Evolutionary conservation across 2,329 filamentous ascomycete species (phyloP).

Genomic region (Xylaria sp.): DNA sequence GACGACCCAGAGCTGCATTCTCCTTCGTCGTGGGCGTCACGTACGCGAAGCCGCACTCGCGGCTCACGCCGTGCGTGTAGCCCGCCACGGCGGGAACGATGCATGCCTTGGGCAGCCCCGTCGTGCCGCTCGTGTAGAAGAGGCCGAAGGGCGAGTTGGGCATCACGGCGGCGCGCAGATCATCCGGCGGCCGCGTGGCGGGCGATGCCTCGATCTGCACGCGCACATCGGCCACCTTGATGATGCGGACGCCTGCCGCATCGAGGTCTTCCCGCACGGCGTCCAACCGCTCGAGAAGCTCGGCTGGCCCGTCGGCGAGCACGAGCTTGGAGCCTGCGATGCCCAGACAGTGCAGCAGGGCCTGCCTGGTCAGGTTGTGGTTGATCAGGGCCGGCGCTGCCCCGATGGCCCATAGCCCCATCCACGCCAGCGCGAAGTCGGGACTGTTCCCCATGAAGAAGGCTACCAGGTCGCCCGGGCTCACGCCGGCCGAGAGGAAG

Average conservation of each 20-base stretch:
- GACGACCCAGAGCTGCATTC: slow-evolving; percentile 31
- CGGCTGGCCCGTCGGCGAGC: slow-evolving; percentile 66
- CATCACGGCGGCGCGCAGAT: slow-evolving; percentile 62
- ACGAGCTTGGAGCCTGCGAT: slow-evolving; percentile 66
- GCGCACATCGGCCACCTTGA: slow-evolving; percentile 62
- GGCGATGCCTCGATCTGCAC: slow-evolving; percentile 57
- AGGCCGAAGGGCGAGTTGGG: slow-evolving; percentile 68
- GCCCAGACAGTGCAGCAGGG: slow-evolving; percentile 72
- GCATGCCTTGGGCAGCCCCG: slow-evolving; percentile 78
- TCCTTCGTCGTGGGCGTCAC: slow-evolving; percentile 45
- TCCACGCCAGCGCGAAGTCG: slow-evolving; percentile 73
- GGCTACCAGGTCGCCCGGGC: slow-evolving; percentile 68
- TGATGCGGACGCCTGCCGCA: slow-evolving; percentile 62
- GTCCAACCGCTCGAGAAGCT: slow-evolving; percentile 66
- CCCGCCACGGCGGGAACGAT: slow-evolving; percentile 63
- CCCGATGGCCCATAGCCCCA: slow-evolving; percentile 72
- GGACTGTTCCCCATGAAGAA: slow-evolving; percentile 75
- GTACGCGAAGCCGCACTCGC: slow-evolving; percentile 46
- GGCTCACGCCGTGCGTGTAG: slow-evolving; percentile 49
- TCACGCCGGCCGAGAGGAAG: slow-evolving; percentile 67
- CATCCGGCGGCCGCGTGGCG: slow-evolving; percentile 63
- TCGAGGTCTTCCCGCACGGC: slow-evolving; percentile 64
- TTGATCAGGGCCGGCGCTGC: slow-evolving; percentile 78
- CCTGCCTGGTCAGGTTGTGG: slow-evolving; percentile 71
- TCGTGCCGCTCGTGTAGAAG: slow-evolving; percentile 81